Percentiles rank a stretch among this genome's conserved stretches.
phyloP scores from a whole-genome alignment of 2,329 filamentous ascomycete species.

The Fusarium sp. region DNA sequence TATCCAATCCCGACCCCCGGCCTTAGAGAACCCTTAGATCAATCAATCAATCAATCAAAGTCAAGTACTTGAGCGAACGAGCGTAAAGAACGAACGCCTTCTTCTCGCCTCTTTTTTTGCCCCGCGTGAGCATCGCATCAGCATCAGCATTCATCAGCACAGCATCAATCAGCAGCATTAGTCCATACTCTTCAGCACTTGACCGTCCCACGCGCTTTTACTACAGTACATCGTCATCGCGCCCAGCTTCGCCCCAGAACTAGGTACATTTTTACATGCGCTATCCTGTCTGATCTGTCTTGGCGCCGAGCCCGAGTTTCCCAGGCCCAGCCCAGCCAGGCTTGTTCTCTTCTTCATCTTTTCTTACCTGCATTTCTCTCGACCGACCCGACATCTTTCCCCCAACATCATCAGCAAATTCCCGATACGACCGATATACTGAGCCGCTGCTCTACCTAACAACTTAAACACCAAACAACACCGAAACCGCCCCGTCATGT shows the following conservation, averaged over 20 bases:
- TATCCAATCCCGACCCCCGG: conserved; percentile 3
- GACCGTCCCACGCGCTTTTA: conserved; percentile 11
- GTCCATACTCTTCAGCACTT: conserved; percentile 1
- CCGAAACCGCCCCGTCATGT: conserved; percentile 59
- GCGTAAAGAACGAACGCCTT: conserved; percentile 6
- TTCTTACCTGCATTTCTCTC: conserved; percentile 28
- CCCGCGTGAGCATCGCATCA: conserved; percentile 32
- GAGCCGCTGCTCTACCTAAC: background rate
- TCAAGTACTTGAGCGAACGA: conserved; percentile 2
- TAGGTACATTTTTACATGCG: conserved; percentile 26
- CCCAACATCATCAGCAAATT: conserved; percentile 4
- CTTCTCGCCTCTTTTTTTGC: conserved; percentile 14
- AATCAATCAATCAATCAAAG: conserved; percentile 5
- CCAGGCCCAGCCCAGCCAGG: conserved; percentile 7
- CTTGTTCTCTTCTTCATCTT: conserved; percentile 9
- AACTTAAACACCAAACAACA: background rate
- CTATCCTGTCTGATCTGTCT: conserved; percentile 31
- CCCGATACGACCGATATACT: background rate
- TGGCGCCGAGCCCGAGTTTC: conserved; percentile 38
- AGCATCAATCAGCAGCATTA: conserved; percentile 19
- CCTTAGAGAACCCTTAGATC: conserved; percentile 20
- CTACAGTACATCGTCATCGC: conserved; percentile 22
- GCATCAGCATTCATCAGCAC: conserved; percentile 22
- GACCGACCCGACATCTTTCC: conserved; percentile 18
- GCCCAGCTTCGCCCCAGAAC: conserved; percentile 14